Evolutionary conservation across 2,329 filamentous ascomycete genomes (phyloP), one percentile per base, ranked within the genome.

Genomic region (Venturia nashicola): DNA sequence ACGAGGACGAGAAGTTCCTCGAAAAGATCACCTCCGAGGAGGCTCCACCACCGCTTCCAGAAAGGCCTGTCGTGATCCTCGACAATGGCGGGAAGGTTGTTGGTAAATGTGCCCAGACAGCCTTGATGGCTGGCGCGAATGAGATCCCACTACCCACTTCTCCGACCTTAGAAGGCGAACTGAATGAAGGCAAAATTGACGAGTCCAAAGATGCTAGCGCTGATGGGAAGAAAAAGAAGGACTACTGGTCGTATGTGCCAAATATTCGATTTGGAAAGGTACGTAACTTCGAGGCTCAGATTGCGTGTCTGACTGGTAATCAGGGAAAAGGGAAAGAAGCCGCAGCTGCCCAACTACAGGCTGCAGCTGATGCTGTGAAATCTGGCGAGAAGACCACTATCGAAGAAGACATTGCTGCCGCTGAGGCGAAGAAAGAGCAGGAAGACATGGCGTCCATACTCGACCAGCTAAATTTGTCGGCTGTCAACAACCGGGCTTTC

Each of bases 401-500:
- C 16, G 27, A 34, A 64, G 67, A 71, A 20, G 71, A 75, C 60
- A 40, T 62, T 16, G 61, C 39, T 39, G 40, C 61, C 16, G 46
- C 44, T 16, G 76, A 76, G 64, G 72, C 69, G 36, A 73, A 81
- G 65, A 79, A 82, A 68, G 86, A 91, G 70, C 79, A 86, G 66
- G 79, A 84, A 63, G 94, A 97, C 69, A 84, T 97, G 65, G 84
- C 84, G 46, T 82, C 84, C 39, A 85, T 96, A 27, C 86, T 99
- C 36, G 89, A 96, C 71, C 84, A 89, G 55, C 82, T 99, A 66
- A 92, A 95, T 71, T 84, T 96, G 40, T 84, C 88, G 5, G 89
- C 90, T 6, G 83, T 88, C 68, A 92, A 96, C 78, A 94, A 95
- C 77, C 87, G 86, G 65, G 90, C 90, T 66, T 90, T 97, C 74